Evolutionary conservation across 345 rosid species (phyloP).

Genomic region (Melastoma malabathricum): DNA sequence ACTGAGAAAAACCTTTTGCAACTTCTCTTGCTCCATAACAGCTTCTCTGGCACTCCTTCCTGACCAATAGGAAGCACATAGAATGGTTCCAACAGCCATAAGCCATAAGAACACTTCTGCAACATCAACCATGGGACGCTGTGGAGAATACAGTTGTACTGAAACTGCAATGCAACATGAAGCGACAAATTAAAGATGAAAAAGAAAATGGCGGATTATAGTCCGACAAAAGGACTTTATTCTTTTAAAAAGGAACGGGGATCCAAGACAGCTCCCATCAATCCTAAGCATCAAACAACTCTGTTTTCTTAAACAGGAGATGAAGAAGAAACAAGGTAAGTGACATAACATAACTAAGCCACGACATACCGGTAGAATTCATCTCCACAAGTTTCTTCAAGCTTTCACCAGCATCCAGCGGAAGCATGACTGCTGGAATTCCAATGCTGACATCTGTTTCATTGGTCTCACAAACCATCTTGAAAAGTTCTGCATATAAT

Average conservation of each 20-base stretch:
- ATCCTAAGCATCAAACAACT: too few relatives aligned
- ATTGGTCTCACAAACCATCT: conserved; percentile 82
- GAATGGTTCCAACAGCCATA: conserved; percentile 90
- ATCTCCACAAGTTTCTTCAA: conserved; percentile 23
- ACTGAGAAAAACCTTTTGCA: conserved; percentile 48
- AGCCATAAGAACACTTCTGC: conserved; percentile 99
- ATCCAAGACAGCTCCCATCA: too few relatives aligned
- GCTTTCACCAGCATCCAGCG: conserved; percentile 76
- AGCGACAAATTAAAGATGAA: conserved; percentile 6
- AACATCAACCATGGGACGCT: conserved; percentile 77
- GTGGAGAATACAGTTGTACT: conserved; percentile 81
- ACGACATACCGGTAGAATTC: not conserved
- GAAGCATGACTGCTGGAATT: conserved; percentile 90
- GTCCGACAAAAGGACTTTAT: too few relatives aligned
- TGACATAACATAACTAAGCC: not conserved
- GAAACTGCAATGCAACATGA: conserved; percentile 38
- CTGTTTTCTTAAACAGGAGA: too few relatives aligned
- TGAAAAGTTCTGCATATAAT: conserved; percentile 62
- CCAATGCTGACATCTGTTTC: conserved; percentile 51
- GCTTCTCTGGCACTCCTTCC: conserved; percentile 88
- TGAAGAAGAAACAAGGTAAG: too few relatives aligned
- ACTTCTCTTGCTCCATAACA: conserved; percentile 79
- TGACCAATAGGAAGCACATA: conserved; percentile 93
- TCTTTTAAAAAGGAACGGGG: too few relatives aligned
- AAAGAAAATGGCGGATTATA: not conserved